These are phyloP conservation scores for Galerina marginata DNA, from an alignment of 768 basidiomycete genomes.

Conservation along the genomic window DNA sequence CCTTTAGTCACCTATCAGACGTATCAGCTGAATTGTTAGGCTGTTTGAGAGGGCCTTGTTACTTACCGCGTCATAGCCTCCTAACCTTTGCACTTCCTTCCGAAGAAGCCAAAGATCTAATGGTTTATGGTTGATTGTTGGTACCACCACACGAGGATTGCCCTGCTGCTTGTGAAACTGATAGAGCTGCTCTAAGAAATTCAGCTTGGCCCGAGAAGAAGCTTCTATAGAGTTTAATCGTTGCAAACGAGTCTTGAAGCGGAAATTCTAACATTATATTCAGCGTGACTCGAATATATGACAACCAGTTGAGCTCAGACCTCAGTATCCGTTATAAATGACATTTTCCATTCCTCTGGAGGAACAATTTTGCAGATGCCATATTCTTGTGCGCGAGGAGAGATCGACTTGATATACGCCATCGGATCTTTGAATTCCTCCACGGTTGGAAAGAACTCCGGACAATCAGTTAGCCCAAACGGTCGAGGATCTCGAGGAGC, in stretches of 20 bases:
- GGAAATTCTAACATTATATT: slow-evolving; percentile 66
- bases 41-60: slow-evolving; percentile 8
- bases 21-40: slow-evolving; percentile 20
- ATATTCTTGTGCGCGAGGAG: slow-evolving; percentile 69
- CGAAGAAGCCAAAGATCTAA: slow-evolving; percentile 93
- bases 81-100: slow-evolving; percentile 88
- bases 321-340: slow-evolving; percentile 94
- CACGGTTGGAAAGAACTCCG: slow-evolving; percentile 83
- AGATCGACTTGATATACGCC: slow-evolving; percentile 87
- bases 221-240: slow-evolving; percentile 97
- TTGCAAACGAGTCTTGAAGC: slow-evolving; percentile 95
- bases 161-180: slow-evolving; percentile 97
- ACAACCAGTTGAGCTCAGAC: slow-evolving; percentile 47
- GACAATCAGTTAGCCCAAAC: slow-evolving; percentile 90
- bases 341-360: slow-evolving; percentile 93
- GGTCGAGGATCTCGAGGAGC: slow-evolving; percentile 59
- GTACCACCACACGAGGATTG: slow-evolving; percentile 87
- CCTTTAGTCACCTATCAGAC: slow-evolving; percentile 71
- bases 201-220: slow-evolving; percentile 93
- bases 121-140: slow-evolving; percentile 90
- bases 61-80: slow-evolving; percentile 86
- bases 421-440: slow-evolving; percentile 96
- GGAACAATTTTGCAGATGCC: slow-evolving; percentile 98
- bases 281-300: slow-evolving; percentile 43
- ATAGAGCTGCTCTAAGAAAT: slow-evolving; percentile 96